Base-by-base conservation (phyloP, 2,329 filamentous ascomycete species). In the Neurospora sp. region DNA sequence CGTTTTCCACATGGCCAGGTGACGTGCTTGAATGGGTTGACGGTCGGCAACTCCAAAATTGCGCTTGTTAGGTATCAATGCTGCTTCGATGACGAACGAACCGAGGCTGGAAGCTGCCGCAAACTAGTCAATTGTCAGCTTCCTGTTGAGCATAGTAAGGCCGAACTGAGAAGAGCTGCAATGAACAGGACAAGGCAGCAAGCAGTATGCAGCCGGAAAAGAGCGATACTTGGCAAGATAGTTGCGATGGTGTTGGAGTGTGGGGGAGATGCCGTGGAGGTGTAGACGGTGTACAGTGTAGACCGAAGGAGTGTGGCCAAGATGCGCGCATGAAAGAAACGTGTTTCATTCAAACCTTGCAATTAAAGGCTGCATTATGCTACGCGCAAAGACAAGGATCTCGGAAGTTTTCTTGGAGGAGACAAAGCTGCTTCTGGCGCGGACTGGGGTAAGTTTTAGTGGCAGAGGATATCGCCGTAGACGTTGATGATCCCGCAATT, bases 321-420 rank as follows among this genome's bases (percentile, higher is more conserved):
- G 77, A 79, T 78, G 75, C 78, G 52, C 52, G 82, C 82, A 84
- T 84, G 79, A 84, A 81, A 75, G 76, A 80, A 80, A 80, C 78
- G 76, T 76, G 79, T 82, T 82, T 81, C 79, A 81, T 76, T 75
- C 78, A 75, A 78, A 80, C 81, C 80, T 79, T 78, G 82, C 76
- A 84, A 84, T 84, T 81, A 83, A 82, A 83, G 79, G 76, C 74
- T 76, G 76, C 78, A 76, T 83, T 83, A 84, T 84, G 82, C 82
- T 79, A 74, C 74, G 71, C 71, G 74, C 71, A 73, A 73, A 71
- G 73, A 70, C 72, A 74, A 76, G 74, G 74, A 76, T 75, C 74
- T 77, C 74, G 73, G 70, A 62, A 62, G 68, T 74, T 73, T 80
- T 80, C 79, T 79, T 78, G 79, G 81, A 80, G 75, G 73, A 70